Evolutionary conservation across 1,284 basidiomycete species (phyloP).

Genomic region (Pseudozyma thailandica): DNA sequence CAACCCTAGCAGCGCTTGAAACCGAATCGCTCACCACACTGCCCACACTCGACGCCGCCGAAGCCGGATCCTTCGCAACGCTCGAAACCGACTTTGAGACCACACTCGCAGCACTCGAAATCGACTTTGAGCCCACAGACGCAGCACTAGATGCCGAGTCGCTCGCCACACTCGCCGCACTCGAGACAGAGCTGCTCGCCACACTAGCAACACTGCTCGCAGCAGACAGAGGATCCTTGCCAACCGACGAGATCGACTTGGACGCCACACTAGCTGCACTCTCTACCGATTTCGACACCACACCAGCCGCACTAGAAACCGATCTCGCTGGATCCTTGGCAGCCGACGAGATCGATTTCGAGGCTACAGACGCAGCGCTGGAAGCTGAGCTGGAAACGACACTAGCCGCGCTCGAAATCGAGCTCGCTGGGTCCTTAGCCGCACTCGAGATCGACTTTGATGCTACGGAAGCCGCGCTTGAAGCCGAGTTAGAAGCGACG

Average conservation of each 20-base stretch:
- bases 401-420: not conserved
- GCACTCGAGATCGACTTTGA: not conserved
- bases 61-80: not conserved
- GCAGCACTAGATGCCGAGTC: conserved; percentile 12
- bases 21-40: conserved; percentile 3
- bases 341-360: not conserved
- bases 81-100: conserved; percentile 10
- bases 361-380: not conserved
- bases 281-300: not conserved
- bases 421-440: not conserved
- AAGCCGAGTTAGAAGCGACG: not conserved
- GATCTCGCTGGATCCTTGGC: not conserved
- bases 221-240: conserved; percentile 11
- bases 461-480: not conserved
- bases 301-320: not conserved
- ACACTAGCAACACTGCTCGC: too few species aligned
- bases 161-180: not conserved
- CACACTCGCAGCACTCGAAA: not conserved
- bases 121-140: conserved; percentile 1
- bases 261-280: not conserved
- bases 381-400: conserved; percentile 1
- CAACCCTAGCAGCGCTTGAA: not conserved
- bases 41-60: not conserved
- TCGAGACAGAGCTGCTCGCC: conserved; percentile 11
- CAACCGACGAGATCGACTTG: too few species aligned